phyloP scores from a whole-genome alignment of 2,329 filamentous ascomycete genomes.

The Pseudogymnoascus sp. region DNA sequence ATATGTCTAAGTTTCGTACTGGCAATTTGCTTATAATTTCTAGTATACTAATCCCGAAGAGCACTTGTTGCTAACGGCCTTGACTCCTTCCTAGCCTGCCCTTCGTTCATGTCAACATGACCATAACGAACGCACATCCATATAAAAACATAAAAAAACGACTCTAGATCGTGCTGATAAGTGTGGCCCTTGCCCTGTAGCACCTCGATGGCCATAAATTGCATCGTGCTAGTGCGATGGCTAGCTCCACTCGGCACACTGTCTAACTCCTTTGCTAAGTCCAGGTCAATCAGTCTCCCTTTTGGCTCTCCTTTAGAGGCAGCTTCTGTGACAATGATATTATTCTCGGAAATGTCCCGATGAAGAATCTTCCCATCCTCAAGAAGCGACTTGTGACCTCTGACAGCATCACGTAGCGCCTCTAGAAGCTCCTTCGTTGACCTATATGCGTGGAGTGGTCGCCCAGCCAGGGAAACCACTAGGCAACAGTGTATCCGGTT shows the following conservation, averaged over 20 bases:
- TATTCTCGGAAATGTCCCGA: slow-evolving; percentile 31
- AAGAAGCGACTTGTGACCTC: slow-evolving; percentile 30
- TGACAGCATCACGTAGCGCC: slow-evolving; percentile 29
- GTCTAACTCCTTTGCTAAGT: slow-evolving; percentile 25
- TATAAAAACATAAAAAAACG: slow-evolving; percentile 28
- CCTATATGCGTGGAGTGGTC: slow-evolving; percentile 23
- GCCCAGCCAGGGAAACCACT: slow-evolving; percentile 25
- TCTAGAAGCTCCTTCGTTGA: slow-evolving; percentile 28
- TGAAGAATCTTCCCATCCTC: slow-evolving; percentile 29
- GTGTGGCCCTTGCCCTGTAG: slow-evolving; percentile 25
- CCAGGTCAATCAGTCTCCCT: slow-evolving; percentile 31
- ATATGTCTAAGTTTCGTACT: slow-evolving; percentile 17
- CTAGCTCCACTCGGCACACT: slow-evolving; percentile 18
- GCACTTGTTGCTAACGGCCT: slow-evolving; percentile 9
- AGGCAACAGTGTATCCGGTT: slow-evolving; percentile 28
- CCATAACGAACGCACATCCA: slow-evolving; percentile 22
- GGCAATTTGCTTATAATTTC: slow-evolving; percentile 22
- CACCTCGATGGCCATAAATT: slow-evolving; percentile 31
- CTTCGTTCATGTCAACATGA: slow-evolving; percentile 6
- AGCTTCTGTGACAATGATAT: slow-evolving; percentile 29
- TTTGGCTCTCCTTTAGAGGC: slow-evolving; percentile 15
- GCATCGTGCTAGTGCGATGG: slow-evolving; percentile 25
- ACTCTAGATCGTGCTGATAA: slow-evolving; percentile 29
- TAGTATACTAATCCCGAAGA: slow-evolving; percentile 23
- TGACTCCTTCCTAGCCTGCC: background rate